Conservation (phyloP, 352 stramenopile species). For the Phytophthora foliorum region DNA sequence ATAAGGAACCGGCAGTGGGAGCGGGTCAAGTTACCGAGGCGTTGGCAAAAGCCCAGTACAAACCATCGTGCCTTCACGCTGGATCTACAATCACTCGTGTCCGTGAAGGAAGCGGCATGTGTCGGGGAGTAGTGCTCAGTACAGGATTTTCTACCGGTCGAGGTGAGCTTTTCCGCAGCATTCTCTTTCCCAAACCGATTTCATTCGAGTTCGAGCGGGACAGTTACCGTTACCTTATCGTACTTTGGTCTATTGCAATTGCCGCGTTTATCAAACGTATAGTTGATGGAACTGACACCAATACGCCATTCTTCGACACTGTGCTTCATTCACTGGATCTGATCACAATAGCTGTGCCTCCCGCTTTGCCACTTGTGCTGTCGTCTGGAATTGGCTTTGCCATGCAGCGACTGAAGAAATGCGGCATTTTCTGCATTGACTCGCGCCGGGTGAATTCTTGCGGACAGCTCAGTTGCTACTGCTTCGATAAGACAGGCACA, state of each 20-base stretch:
- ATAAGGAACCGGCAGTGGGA: conserved; percentile 38
- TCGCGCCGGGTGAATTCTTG: conserved; percentile 59
- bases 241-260: conserved; percentile 40
- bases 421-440: conserved; percentile 53
- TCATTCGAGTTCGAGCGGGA: conserved; percentile 53
- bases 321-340: conserved; percentile 54
- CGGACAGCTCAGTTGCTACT: conserved; percentile 68
- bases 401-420: conserved; percentile 42
- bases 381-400: conserved; percentile 57
- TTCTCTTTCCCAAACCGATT: conserved; percentile 47
- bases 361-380: conserved; percentile 59
- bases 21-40: conserved; percentile 38
- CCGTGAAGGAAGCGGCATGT: conserved; percentile 22
- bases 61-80: conserved; percentile 43
- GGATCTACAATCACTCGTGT: conserved; percentile 45
- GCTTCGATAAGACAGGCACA: conserved; percentile 79
- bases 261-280: conserved; percentile 49
- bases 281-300: conserved; percentile 17
- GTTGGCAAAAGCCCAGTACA: conserved; percentile 32
- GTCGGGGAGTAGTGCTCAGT: conserved; percentile 47
- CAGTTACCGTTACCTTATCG: conserved; percentile 56
- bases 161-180: conserved; percentile 57
- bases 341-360: conserved; percentile 61
- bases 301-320: conserved; percentile 30
- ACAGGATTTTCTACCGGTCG: conserved; percentile 58